Base-by-base conservation (phyloP, 495 filamentous ascomycete species). In the Daldinia concentrica region DNA sequence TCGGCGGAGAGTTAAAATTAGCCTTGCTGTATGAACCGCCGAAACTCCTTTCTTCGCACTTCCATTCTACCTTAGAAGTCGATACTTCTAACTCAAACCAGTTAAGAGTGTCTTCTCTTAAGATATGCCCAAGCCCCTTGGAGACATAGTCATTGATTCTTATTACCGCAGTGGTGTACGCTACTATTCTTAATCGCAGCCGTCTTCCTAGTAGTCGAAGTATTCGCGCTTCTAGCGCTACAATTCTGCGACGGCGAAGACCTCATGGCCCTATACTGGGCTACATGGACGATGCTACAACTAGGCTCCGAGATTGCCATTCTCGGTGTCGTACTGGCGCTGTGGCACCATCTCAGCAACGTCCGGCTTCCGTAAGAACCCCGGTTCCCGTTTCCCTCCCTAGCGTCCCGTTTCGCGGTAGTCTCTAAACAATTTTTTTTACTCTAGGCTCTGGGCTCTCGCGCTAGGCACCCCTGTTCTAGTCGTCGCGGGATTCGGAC, bases 181-280 rank as follows among this genome's bases (percentile, higher is more conserved):
- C 24, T 68, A 17, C 63, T 83, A 29, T 82, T 80, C 27, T 5
- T 74, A 8, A 24, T 80, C 4, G 77, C 80, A 2, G 69, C 80
- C 12, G 70, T 77, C 17, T 34, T 78, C 11, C 65, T 82, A 17
- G 75, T 82, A 24, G 76, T 86, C 66, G 80, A 84, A 64, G 80
- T 83, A 6, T 82, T 78, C 54, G 74, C 79, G 6, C 75, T 81
- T 1, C 59, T 84, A 17, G 79, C 80, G 2, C 65, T 86, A 50
- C 77, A 83, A 56, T 85, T 83, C 64, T 86, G 84, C 71, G 79
- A 84, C 55, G 79, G 80, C 11, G 83, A 86, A 64, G 82, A 84
- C 66, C 76, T 84, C 58, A 82, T 84, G 74, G 74, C 79, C 5
- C 76, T 86, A 0, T 84, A 82, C 72, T 85, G 83, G 83, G 76